Percentiles rank a stretch among this genome's conserved stretches.
These are phyloP conservation scores for Debaryomyces coudertii DNA, from an alignment of 1,139 yeast genomes.

Conservation along the genomic window DNA sequence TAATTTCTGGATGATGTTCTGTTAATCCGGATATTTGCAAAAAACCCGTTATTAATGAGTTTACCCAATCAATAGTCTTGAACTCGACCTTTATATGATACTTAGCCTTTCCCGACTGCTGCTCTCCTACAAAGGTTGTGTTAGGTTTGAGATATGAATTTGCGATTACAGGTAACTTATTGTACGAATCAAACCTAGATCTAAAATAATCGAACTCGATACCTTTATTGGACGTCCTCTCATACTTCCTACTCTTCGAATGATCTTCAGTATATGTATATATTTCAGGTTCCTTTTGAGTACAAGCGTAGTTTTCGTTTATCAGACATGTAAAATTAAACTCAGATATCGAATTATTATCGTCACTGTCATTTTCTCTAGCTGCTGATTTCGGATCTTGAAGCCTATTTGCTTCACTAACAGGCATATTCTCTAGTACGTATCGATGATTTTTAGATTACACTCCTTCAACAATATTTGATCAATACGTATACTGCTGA, in stretches of 20 bases:
- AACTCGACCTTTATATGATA: constrained; percentile 75
- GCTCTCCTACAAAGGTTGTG: constrained; percentile 67
- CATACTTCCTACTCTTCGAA: background rate
- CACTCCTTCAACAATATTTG: background rate
- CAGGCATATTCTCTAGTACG: constrained; percentile 14
- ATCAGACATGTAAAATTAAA: constrained; percentile 7
- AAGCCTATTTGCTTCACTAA: constrained; percentile 14
- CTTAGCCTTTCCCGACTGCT: constrained; percentile 68
- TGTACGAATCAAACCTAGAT: constrained; percentile 10
- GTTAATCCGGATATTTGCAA: constrained; percentile 82
- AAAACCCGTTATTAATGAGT: constrained; percentile 72
- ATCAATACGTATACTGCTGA: background rate
- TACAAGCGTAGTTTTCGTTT: constrained; percentile 1
- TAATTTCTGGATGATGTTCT: constrained; percentile 71
- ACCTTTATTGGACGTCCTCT: background rate
- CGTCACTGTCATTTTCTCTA: constrained; percentile 3
- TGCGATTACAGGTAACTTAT: constrained; percentile 21
- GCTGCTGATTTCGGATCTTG: background rate
- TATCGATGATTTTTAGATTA: background rate
- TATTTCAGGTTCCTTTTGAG: background rate
- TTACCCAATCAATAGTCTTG: constrained; percentile 65
- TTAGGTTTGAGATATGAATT: constrained; percentile 61
- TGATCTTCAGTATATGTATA: background rate
- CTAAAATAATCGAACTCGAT: constrained; percentile 11
- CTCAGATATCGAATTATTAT: constrained; percentile 5